A percentile compares a stretch with the other conserved stretches of the same genome.
Conservation (phyloP, 208 protist species). For the Acanthamoeba pearcei region DNA sequence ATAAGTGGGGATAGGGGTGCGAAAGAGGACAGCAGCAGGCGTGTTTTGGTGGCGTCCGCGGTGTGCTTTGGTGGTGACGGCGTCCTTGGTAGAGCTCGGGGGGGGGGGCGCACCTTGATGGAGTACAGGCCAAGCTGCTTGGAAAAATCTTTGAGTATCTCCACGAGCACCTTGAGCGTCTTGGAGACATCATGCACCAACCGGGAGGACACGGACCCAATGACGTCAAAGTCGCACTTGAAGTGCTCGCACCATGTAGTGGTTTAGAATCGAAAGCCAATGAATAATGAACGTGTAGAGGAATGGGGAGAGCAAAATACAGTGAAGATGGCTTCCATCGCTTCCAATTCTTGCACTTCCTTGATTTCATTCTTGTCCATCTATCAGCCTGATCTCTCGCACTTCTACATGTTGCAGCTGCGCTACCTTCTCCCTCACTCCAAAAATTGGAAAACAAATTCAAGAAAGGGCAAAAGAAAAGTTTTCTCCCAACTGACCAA, state of each 20-base stretch:
- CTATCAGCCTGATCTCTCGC: neutral
- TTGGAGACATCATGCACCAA: conserved; percentile 76
- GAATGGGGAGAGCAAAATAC: neutral
- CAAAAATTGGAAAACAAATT: too few relatives aligned
- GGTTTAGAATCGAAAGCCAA: too few relatives aligned
- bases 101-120: conserved; percentile 28
- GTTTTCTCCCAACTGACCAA: too few relatives aligned
- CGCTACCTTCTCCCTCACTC: too few relatives aligned
- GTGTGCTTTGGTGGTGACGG: too few relatives aligned
- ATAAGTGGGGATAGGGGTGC: too few relatives aligned
- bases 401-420: too few relatives aligned
- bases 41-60: neutral
- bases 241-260: conserved; percentile 64
- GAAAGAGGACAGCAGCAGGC: too few relatives aligned
- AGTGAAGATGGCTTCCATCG: conserved; percentile 27
- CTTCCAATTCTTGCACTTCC: conserved; percentile 27
- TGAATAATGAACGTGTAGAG: neutral
- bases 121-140: conserved; percentile 69
- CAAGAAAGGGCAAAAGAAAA: too few relatives aligned
- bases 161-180: conserved; percentile 65
- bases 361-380: conserved; percentile 63
- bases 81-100: too few relatives aligned
- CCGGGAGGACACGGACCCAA: conserved; percentile 13
- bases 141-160: conserved; percentile 78
- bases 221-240: conserved; percentile 84